Conservation (phyloP, 345 rosid species). For the Brassica rapa region DNA sequence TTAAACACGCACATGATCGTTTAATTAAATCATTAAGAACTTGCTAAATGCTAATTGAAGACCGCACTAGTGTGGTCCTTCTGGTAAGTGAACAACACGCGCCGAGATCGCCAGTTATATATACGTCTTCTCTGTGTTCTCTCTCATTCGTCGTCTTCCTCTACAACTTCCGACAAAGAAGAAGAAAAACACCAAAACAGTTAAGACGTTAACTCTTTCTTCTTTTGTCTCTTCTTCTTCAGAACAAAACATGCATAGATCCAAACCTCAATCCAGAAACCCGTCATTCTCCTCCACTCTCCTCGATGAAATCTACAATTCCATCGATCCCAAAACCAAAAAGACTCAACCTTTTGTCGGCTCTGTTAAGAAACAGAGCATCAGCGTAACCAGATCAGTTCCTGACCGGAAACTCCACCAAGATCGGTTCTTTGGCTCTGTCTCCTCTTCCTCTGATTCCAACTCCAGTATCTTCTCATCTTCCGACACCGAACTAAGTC, state of each 20-base stretch:
- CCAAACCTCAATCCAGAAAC: slow-evolving; percentile 31
- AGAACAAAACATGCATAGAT: slow-evolving; percentile 34
- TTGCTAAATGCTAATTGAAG: not conserved
- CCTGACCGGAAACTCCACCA: not conserved
- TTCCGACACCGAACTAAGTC: slow-evolving; percentile 73
- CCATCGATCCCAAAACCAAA: slow-evolving; percentile 54
- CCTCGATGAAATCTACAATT: slow-evolving; percentile 90
- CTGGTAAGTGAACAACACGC: slow-evolving; percentile 37
- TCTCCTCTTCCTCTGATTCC: slow-evolving; percentile 78
- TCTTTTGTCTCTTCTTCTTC: slow-evolving; percentile 37
- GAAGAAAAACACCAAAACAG: not conserved
- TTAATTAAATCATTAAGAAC: not conserved
- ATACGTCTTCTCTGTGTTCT: no score
- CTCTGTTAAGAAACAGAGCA: slow-evolving; percentile 44
- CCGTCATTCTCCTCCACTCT: slow-evolving; percentile 91
- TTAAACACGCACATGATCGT: not conserved
- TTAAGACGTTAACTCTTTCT: slow-evolving; percentile 15
- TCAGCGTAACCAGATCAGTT: not conserved
- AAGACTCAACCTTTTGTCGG: slow-evolving; percentile 45
- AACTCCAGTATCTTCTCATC: slow-evolving; percentile 76
- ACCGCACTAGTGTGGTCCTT: slow-evolving; percentile 24
- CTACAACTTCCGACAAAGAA: slow-evolving; percentile 1
- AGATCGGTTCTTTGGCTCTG: slow-evolving; percentile 61
- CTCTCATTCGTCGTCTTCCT: no score
- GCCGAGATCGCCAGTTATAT: slow-evolving; percentile 21